phyloP scores from a whole-genome alignment of 1,139 yeast genomes.

The Candida sanyaensis region DNA sequence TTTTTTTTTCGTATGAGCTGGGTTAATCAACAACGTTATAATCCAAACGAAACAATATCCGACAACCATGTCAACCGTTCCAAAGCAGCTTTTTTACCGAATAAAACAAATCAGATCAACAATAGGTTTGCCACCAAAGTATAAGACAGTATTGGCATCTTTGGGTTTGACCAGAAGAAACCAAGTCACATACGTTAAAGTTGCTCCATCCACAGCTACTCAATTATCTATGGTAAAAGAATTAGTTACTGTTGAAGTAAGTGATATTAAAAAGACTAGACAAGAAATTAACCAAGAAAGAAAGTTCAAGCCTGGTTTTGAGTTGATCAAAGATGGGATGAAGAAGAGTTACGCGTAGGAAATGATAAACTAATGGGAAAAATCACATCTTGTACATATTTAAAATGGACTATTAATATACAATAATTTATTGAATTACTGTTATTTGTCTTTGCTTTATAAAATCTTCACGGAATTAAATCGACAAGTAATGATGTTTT shows the following conservation, averaged over 20 bases:
- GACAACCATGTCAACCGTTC: not conserved
- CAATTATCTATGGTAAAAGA: constrained; percentile 83
- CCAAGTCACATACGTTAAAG: constrained; percentile 70
- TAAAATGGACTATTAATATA: not conserved
- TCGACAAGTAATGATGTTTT: not conserved
- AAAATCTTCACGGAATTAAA: not conserved
- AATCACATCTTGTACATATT: not conserved
- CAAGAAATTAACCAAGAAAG: constrained; percentile 57
- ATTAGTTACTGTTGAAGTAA: constrained; percentile 80
- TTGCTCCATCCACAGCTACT: constrained; percentile 82
- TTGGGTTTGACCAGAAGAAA: constrained; percentile 80
- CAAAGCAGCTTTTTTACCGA: constrained; percentile 44
- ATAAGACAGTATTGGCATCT: constrained; percentile 64
- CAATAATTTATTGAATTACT: not conserved
- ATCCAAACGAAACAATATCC: not conserved
- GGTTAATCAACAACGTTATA: not conserved
- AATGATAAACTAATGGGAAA: not conserved
- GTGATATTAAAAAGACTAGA: constrained; percentile 51
- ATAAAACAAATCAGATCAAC: constrained; percentile 79
- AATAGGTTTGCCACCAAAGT: constrained; percentile 78
- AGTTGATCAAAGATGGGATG: constrained; percentile 20
- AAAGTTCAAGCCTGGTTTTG: constrained; percentile 65
- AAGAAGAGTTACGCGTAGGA: constrained; percentile 7
- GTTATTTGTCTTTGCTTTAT: not conserved
- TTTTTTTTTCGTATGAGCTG: not conserved